Evolutionary conservation across 768 basidiomycete genomes (phyloP).

Genomic region (Pisolithus tinctorius): DNA sequence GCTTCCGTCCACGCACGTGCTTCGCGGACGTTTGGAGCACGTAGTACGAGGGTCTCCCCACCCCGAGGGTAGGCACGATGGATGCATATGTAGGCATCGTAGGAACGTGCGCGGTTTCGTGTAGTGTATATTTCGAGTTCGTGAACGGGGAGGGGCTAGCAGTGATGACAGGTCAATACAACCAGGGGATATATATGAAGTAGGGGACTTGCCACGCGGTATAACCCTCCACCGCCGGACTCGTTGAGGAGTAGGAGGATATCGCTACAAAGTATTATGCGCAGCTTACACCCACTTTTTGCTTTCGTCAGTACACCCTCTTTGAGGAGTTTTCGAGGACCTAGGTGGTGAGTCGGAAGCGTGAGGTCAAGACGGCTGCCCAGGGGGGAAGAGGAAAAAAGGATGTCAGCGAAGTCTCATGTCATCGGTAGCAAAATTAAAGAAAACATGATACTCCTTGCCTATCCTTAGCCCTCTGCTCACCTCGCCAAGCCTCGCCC

Average conservation of each 20-base stretch:
- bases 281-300: conserved; percentile 29
- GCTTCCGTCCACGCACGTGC: conserved; percentile 47
- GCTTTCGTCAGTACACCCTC: conserved; percentile 76
- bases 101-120: conserved; percentile 29
- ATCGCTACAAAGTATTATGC: no score
- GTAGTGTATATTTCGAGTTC: conserved; percentile 55
- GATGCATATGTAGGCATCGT: conserved; percentile 43
- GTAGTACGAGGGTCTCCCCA: conserved; percentile 60
- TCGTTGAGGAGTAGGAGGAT: no score
- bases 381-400: neutral
- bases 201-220: conserved; percentile 63
- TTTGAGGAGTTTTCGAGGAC: conserved; percentile 68
- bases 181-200: neutral
- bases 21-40: conserved; percentile 51
- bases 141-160: conserved; percentile 67
- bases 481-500: conserved; percentile 56
- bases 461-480: conserved; percentile 73
- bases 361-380: conserved; percentile 79
- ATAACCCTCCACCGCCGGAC: conserved; percentile 31
- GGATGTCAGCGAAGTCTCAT: no score
- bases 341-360: conserved; percentile 80
- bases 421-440: no score
- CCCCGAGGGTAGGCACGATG: conserved; percentile 64
- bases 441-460: conserved; percentile 47
- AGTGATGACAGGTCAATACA: neutral